Evolutionary conservation across 1,284 basidiomycete species (phyloP).

Genomic region (Chondrostereum purpureum): DNA sequence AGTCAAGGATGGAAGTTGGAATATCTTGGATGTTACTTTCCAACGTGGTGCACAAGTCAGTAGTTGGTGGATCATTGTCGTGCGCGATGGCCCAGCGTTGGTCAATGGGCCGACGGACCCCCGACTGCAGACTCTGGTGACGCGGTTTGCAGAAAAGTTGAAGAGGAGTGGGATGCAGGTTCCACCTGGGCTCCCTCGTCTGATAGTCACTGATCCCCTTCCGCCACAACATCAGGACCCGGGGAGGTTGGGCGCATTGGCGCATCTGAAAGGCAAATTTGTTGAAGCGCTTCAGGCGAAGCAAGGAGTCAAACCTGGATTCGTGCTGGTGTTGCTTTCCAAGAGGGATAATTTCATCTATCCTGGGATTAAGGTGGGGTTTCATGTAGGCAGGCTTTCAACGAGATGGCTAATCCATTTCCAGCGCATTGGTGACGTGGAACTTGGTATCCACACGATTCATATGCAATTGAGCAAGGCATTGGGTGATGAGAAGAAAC

Average conservation of each 20-base stretch:
- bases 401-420: conserved; percentile 2
- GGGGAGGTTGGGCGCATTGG: conserved; percentile 34
- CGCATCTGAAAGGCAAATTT: conserved; percentile 33
- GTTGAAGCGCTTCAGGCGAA: conserved; percentile 20
- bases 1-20: conserved; percentile 61
- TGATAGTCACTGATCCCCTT: conserved; percentile 28
- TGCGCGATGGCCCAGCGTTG: conserved; percentile 37
- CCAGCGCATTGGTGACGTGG: conserved; percentile 58
- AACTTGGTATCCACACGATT: conserved; percentile 61
- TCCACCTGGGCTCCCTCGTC: conserved; percentile 26
- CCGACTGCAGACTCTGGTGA: conserved; percentile 32
- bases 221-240: conserved; percentile 31
- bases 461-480: conserved; percentile 61
- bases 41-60: conserved; percentile 40
- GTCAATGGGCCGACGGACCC: conserved; percentile 37
- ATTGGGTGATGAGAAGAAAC: conserved; percentile 38
- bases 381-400: background rate
- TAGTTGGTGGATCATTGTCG: conserved; percentile 55
- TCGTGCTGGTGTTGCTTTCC: conserved; percentile 60
- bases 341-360: conserved; percentile 64
- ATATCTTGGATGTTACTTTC: conserved; percentile 62
- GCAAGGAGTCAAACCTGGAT: conserved; percentile 36
- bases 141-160: conserved; percentile 47
- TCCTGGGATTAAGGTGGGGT: conserved; percentile 57
- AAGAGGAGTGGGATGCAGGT: conserved; percentile 46